Evolutionary conservation across 139 green algal species (phyloP), one percentile per base, ranked within the genome.

Genomic region (Pseudopediastrum boryanum): DNA sequence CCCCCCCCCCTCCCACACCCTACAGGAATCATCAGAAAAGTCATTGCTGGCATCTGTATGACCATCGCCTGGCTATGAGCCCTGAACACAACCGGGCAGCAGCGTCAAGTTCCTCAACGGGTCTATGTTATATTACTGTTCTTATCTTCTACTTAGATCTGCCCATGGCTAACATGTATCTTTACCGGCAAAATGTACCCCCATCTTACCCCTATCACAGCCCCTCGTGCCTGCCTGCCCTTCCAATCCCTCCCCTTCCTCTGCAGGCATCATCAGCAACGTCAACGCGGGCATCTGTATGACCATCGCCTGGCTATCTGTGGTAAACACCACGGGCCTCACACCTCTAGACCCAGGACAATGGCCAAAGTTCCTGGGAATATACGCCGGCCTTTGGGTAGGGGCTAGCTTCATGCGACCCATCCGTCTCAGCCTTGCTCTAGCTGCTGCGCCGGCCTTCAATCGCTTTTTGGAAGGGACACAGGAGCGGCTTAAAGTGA

Each of bases 201-300:
- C 21, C 25, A 33, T n/a, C 42, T 63, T 23, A 64, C 44, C 46
- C 46, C 21, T 31, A 41, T 33, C 46, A 2, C n/a, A 3, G n/a
- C 44, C 42, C 42, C 43, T 65, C 46, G 51, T 39, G 50, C 76
- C 2, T 74, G n/a, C n/a, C n/a, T n/a, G n/a, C n/a, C n/a, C n/a
- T n/a, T n/a, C n/a, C n/a, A n/a, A n/a, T n/a, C n/a, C n/a, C n/a
- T n/a, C n/a, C n/a, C n/a, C n/a, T 75, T 71, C 65, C 77, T 54
- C 50, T 31, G 70, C 78, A 89, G 85, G 85, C 43, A 83, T 90
- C 56, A 78, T 90, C 16, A 75, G 36, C 51, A 90, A 90, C 72
- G 31, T 87, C 48, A 90, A 90, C 50, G 85, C 85, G 2, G 79
- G 82, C 65, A 68, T 87, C 27, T 71, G 86, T 23, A 81, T 87